Base-by-base conservation (phyloP, 495 filamentous ascomycete species). In the Penicillium alfredii region DNA sequence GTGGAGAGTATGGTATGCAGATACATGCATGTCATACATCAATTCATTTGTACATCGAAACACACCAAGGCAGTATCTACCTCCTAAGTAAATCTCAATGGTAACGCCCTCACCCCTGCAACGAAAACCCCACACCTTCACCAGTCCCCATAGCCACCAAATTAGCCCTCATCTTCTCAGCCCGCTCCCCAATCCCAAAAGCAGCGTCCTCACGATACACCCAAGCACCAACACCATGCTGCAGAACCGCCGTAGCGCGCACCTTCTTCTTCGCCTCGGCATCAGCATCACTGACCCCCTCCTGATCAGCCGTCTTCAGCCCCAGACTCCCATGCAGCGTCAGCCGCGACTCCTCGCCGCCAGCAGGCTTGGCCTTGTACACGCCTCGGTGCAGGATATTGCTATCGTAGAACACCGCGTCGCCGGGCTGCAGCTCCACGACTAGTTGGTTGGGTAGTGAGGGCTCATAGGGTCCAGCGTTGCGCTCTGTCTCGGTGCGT, bases 321-420 rank as follows among this genome's bases (percentile, higher is more conserved):
- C 86, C 85, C 25, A 93, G 67, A 50, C 80, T 81, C n/a, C 85
- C 86, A 68, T 93, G 86, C 61, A 89, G 49, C 49, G 86, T 93
- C 64, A 84, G 64, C 41, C 86, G 59, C 57, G 82, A 79, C 49
- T 64, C 72, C n/a, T 39, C 47, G 0, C 52, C 61, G 3, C 67
- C 61, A 29, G 60, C 65, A 8, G 30, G 36, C 35, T 64, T 70
- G 3, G 40, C 53, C 47, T 60, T 51, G 50, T 93, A 93, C n/a
- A 81, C 74, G 1, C 84, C 86, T 1, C 86, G 70, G 38, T 93
- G 86, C 53, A 90, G 42, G 34, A 93, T 90, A 61, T 93, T 89
- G 43, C 86, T 89, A 60, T 93, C 76, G 53, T 93, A 90, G 51
- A 93, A 93, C 22, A 84, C 81, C 6, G 81, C 70, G 56, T 90